These are phyloP conservation scores for Fusarium guadeloupense DNA, from an alignment of 2,329 filamentous ascomycete genomes.

Conservation along the genomic window DNA sequence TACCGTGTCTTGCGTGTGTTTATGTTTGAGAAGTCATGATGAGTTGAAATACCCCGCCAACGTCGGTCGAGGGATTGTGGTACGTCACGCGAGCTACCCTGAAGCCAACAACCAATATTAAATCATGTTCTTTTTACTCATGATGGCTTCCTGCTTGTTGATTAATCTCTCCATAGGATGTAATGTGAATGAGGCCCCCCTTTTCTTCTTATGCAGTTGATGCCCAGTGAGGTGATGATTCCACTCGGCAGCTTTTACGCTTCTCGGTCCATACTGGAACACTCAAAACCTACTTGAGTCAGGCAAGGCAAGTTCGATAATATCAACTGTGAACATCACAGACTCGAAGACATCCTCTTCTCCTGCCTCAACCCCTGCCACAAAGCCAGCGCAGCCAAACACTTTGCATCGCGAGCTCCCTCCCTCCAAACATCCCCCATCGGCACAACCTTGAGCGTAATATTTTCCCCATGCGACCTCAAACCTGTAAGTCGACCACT, in stretches of 20 bases:
- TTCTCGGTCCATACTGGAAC: no score
- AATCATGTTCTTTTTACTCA: no score
- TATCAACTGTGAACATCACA: background rate
- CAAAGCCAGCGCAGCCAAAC: slow-evolving; percentile 66
- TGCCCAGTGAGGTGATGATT: no score
- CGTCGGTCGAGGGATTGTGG: slow-evolving; percentile 26
- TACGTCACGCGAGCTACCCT: slow-evolving; percentile 33
- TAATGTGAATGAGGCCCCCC: no score
- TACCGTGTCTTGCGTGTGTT: slow-evolving; percentile 1
- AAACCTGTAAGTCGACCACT: slow-evolving; percentile 66
- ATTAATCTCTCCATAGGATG: no score
- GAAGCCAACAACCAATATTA: background rate
- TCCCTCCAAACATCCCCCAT: slow-evolving; percentile 67
- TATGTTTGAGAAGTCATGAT: slow-evolving; percentile 9
- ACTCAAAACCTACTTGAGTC: no score
- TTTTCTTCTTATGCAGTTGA: no score
- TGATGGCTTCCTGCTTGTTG: no score
- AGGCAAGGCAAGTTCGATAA: no score
- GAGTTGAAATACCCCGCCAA: slow-evolving; percentile 22
- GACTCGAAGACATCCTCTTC: slow-evolving; percentile 46
- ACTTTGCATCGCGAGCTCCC: slow-evolving; percentile 67
- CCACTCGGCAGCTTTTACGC: no score
- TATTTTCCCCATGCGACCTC: slow-evolving; percentile 67
- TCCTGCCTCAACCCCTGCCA: slow-evolving; percentile 65
- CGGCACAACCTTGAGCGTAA: slow-evolving; percentile 67